Percentiles rank a stretch among this genome's conserved stretches.
These are phyloP conservation scores for Colletotrichum trifolii DNA, from an alignment of 2,329 filamentous ascomycete genomes.

Conservation along the genomic window DNA sequence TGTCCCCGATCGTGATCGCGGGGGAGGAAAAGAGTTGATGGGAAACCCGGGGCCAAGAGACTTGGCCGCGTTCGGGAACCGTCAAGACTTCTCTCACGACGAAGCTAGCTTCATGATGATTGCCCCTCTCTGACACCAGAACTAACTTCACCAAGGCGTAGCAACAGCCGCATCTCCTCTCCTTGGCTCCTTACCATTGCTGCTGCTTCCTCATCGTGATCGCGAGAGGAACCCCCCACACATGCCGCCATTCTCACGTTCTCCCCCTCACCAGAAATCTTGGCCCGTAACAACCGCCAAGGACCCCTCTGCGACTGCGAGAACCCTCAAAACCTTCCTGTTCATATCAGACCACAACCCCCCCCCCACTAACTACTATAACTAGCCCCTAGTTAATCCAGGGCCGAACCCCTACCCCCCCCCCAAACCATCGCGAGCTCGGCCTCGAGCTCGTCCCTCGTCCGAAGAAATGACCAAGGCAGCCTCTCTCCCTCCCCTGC, in stretches of 20 bases:
- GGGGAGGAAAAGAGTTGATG: too few relatives aligned
- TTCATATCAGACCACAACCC: not conserved
- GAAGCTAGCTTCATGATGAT: not conserved
- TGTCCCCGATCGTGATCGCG: too few relatives aligned
- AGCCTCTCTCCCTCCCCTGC: not conserved
- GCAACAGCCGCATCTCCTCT: constrained; percentile 20
- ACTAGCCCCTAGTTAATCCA: too few relatives aligned
- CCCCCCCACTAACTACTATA: too few relatives aligned
- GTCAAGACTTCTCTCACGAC: not conserved
- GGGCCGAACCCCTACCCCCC: too few relatives aligned
- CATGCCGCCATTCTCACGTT: constrained; percentile 4
- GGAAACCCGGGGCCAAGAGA: constrained; percentile 13
- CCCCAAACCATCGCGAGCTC: not conserved
- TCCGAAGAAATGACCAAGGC: not conserved
- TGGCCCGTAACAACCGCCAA: not conserved
- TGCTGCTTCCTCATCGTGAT: not conserved
- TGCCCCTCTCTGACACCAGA: not conserved
- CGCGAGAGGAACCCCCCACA: not conserved
- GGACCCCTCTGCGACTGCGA: not conserved
- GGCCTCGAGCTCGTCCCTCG: constrained; percentile 11
- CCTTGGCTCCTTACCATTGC: constrained; percentile 15
- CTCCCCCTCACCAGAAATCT: not conserved
- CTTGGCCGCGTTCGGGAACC: constrained; percentile 1
- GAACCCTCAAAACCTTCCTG: too few relatives aligned
- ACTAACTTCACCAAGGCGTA: constrained; percentile 7